Conservation (phyloP, 2,329 filamentous ascomycete genomes). For the Arthrobotrys pseudoclavata region DNA sequence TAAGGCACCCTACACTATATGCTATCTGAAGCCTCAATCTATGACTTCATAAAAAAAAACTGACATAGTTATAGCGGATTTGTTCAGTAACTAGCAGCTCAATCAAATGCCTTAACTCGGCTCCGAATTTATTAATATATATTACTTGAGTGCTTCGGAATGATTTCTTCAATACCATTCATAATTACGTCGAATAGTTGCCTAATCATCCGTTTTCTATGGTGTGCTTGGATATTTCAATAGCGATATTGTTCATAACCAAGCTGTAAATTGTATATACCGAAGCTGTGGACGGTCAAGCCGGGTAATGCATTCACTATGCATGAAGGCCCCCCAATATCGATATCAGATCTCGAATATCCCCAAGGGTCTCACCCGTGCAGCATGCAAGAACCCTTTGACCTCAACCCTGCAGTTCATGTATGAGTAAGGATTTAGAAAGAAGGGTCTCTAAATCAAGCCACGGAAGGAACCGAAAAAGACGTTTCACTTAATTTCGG, state of each 20-base stretch:
- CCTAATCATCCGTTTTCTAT: neutral
- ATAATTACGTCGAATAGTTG: neutral
- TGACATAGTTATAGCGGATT: constrained; percentile 16
- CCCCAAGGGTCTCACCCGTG: neutral
- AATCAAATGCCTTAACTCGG: constrained; percentile 5
- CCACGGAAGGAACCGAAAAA: constrained; percentile 47
- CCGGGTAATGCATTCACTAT: too few species aligned
- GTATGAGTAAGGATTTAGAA: neutral
- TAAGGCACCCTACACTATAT: neutral
- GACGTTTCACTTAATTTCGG: constrained; percentile 27
- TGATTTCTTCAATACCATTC: neutral
- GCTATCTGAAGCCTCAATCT: neutral
- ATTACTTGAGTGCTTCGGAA: constrained; percentile 42
- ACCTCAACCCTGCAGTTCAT: neutral
- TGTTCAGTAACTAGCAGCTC: constrained; percentile 24
- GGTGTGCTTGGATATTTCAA: too few species aligned
- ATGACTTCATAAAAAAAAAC: constrained; percentile 29
- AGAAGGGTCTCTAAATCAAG: constrained; percentile 24
- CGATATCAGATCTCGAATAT: constrained; percentile 1
- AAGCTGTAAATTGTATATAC: neutral
- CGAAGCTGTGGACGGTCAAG: neutral
- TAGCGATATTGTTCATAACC: too few species aligned
- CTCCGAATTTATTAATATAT: neutral
- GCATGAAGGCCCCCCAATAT: too few species aligned
- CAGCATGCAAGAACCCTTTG: neutral